Evolutionary conservation across 2,329 filamentous ascomycete genomes (phyloP).

Genomic region (Sporothrix globosa): DNA sequence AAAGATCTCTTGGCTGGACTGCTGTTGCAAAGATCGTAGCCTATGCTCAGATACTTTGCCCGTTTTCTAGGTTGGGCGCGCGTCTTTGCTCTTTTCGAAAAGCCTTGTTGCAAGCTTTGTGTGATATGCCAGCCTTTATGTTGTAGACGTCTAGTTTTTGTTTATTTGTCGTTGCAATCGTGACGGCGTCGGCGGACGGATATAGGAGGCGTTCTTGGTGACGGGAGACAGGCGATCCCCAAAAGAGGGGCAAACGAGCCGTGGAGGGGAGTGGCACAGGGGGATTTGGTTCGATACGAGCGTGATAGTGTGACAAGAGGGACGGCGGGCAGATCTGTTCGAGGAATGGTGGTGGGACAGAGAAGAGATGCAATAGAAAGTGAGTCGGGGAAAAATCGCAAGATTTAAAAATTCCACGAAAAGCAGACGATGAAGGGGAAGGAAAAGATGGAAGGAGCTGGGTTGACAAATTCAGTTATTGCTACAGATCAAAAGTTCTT

Average conservation of each 20-base stretch:
- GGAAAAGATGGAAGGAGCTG: not conserved
- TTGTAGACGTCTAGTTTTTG: not conserved
- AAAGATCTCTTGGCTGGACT: not conserved
- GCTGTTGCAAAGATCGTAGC: not conserved
- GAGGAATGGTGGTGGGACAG: not conserved
- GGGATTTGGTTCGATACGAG: slow-evolving; percentile 2
- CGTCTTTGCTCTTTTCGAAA: too few species aligned
- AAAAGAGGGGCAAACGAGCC: slow-evolving; percentile 17
- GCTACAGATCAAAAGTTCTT: not conserved
- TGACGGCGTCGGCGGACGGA: not conserved
- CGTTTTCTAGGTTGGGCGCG: too few species aligned
- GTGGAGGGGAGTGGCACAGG: slow-evolving; percentile 2
- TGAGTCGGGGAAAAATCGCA: not conserved
- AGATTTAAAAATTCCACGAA: not conserved
- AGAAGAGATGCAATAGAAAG: too few species aligned
- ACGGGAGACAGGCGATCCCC: not conserved
- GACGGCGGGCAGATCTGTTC: not conserved
- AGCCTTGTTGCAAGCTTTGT: not conserved
- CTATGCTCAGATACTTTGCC: not conserved
- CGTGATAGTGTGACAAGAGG: slow-evolving; percentile 23
- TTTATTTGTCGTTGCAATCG: not conserved
- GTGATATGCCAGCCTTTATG: not conserved
- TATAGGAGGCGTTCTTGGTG: slow-evolving; percentile 3
- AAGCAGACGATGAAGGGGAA: not conserved
- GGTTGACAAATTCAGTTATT: not conserved